Percentiles rank a stretch among this genome's conserved stretches.
Evolutionary conservation across 352 stramenopile species (phyloP).

Genomic region (Globisporangium rhizosaccharum): DNA sequence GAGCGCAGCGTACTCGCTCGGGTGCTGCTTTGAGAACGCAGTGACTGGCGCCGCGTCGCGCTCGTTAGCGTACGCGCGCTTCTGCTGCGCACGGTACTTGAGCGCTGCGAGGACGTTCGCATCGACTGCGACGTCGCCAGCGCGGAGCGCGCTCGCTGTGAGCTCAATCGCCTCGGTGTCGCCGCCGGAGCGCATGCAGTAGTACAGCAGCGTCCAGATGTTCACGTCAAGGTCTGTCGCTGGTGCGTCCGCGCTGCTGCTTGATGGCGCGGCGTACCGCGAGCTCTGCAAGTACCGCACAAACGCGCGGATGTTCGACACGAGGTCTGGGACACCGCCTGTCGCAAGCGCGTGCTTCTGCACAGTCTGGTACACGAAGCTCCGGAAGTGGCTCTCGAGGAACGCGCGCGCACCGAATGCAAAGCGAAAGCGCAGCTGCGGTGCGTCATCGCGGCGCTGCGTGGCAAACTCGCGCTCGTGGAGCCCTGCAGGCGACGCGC

Average conservation of each 20-base stretch:
- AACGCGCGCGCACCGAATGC: conserved; percentile 67
- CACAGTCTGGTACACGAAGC: conserved; percentile 75
- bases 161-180: conserved; percentile 67
- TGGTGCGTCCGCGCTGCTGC: conserved; percentile 19
- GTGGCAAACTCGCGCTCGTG: conserved; percentile 54
- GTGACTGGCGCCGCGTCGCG: conserved; percentile 28
- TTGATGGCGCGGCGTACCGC: conserved; percentile 27
- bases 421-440: conserved; percentile 46
- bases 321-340: conserved; percentile 59
- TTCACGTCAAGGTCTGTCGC: conserved; percentile 29
- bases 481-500: conserved; percentile 27
- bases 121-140: conserved; percentile 47
- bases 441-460: conserved; percentile 29
- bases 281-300: conserved; percentile 74
- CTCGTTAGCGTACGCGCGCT: conserved; percentile 30
- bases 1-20: conserved; percentile 52
- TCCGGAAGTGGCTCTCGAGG: conserved; percentile 71
- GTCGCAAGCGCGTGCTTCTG: conserved; percentile 69
- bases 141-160: conserved; percentile 28
- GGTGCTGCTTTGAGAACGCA: conserved; percentile 68
- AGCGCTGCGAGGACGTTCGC: conserved; percentile 51
- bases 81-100: conserved; percentile 59
- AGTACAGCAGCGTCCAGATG: conserved; percentile 76
- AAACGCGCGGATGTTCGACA: conserved; percentile 73
- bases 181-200: conserved; percentile 68